Percentiles rank a stretch among this genome's conserved stretches.
Evolutionary conservation across 805 yeast genomes (phyloP).

Genomic region (Candida anglica): DNA sequence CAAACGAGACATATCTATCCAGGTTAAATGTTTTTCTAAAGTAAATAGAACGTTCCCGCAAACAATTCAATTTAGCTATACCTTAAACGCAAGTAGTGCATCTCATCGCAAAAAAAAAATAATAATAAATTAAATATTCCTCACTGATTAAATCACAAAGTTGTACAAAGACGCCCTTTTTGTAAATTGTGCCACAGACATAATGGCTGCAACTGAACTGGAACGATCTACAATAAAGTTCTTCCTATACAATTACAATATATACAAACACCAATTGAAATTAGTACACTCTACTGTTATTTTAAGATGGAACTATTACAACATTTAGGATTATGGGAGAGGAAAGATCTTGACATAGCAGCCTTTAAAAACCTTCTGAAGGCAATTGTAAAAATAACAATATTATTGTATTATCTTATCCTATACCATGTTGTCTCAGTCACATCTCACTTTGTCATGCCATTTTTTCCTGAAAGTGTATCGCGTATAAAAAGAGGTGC

Average conservation of each 20-base stretch:
- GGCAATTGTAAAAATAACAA: constrained; percentile 13
- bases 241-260: no score
- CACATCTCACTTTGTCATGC: constrained; percentile 5
- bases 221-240: no score
- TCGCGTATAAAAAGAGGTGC: constrained; percentile 12
- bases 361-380: constrained; percentile 7
- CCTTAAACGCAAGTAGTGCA: neutral
- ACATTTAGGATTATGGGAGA: constrained; percentile 28
- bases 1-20: constrained; percentile 65
- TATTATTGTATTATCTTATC: constrained; percentile 12
- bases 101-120: constrained; percentile 4
- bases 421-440: constrained; percentile 19
- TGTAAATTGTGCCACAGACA: no score
- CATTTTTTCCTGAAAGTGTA: constrained; percentile 17
- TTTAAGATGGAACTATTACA: constrained; percentile 28
- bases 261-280: no score
- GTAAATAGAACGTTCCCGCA: neutral
- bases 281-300: no score
- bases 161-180: constrained; percentile 2
- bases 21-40: neutral
- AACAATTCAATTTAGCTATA: neutral
- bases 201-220: no score
- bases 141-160: no score
- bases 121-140: no score
- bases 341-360: constrained; percentile 9